Evolutionary conservation across 495 filamentous ascomycete genomes (phyloP), one percentile per base, ranked within the genome.

Genomic region (Penicillium manginii): DNA sequence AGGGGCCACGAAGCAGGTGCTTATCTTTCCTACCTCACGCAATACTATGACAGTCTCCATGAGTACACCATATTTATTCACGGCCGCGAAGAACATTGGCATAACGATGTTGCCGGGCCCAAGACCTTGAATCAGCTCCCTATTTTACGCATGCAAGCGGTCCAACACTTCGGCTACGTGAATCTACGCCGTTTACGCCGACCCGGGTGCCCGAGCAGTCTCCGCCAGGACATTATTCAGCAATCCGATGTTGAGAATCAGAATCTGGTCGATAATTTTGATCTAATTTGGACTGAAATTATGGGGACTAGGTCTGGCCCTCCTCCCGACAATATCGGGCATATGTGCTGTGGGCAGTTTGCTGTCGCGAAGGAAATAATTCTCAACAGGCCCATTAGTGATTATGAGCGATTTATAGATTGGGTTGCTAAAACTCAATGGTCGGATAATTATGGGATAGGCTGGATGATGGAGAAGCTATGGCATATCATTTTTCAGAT

Each of bases 271-370:
- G 72, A 79, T 40, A 70, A n/a, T n/a, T 73, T 32, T 69, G 72
- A 57, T 71, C 71, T 2, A 64, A 61, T 33, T 74, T 79, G 52
- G 55, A 71, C 1, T 55, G 69, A 23, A 65, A 70, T 15, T 79
- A 79, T 55, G 63, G 67, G 55, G 59, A 68, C n/a, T 2, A 59
- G 78, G 0, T 70, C 78, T n/a, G 51, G 62, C 14, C 70, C 70
- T 4, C 26, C 55, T 0, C 14, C 47, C 6, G 63, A 70, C 0
- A 43, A 73, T 15, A 74, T 81, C 15, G 78, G 78, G 11, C 74
- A 75, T 19, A 68, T 77, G 17, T 83, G 80, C 62, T 83, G 80
- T 50, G 80, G 71, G 0, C 80, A 83, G 55, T 83, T 83, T 54
- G 78, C 75, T 9, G 74, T 76, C 2, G 77, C 74, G 22, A 71